Base-by-base conservation (phyloP, 192 early-diverging fungal species). In the Cladochytrium replicatum region DNA sequence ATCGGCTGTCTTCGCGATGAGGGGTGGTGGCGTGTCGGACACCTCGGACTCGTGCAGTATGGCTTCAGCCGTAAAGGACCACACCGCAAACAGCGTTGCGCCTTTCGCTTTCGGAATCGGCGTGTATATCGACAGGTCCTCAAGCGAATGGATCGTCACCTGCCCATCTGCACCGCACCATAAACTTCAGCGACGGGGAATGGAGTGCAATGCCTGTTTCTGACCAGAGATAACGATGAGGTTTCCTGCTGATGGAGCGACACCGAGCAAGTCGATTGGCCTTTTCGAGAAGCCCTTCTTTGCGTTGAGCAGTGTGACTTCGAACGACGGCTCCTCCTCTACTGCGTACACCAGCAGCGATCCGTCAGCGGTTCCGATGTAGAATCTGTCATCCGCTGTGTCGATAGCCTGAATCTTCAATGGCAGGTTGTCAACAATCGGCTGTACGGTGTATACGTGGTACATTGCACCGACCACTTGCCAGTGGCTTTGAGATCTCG, bases 1-100 rank as follows among this genome's bases (percentile, higher is more conserved):
- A n/a, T n/a, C n/a, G n/a, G n/a, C 68, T 41, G 82, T 80, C 15
- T 83, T 80, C 26, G 85, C 65, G 24, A 88, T 43, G 19, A 68
- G 47, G 70, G 68, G 9, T 81, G 86, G 27, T 82, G 77, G 23
- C 64, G 27, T 46, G 40, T 15, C 46, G 13, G 7, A 24, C 41
- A 57, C 39, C 52, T 27, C n/a, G 57, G 31, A 11, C 55, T 28
- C 53, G 34, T 11, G 48, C 48, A 29, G 55, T 25, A 11, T 19
- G 46, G 6, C 27, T 30, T 17, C 24, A 6, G 42, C 8, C 17
- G 7, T 17, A 30, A 30, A 47, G n/a, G n/a, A n/a, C n/a, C n/a
- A n/a, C 46, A 47, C 7, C 19, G n/a, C 11, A 28, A 47, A 47
- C 22, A 11, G 19, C 23, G 46, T 8, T n/a, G 45, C 34, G 7